Evolutionary conservation across 164 flowering plant genomes (phyloP).

Genomic region (Litsea cubeba): DNA sequence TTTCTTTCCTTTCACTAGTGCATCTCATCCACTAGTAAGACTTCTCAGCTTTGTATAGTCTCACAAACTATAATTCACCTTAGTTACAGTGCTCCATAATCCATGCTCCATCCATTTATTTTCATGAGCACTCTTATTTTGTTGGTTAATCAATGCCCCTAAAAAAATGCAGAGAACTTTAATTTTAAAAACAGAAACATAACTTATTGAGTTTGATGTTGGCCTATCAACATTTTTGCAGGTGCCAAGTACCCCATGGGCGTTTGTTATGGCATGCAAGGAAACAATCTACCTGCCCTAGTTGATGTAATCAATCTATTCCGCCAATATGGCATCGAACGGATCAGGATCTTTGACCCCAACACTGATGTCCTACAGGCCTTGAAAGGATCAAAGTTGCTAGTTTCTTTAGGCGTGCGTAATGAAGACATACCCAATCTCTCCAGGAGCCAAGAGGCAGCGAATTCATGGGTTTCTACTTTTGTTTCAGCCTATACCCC

Average conservation of each 20-base stretch:
- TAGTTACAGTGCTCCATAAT: too few relatives aligned
- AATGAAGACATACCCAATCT: slow-evolving; percentile 8
- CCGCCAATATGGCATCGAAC: neutral
- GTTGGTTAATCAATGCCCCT: too few relatives aligned
- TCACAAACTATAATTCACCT: too few relatives aligned
- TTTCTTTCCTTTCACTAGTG: too few relatives aligned
- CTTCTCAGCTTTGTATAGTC: too few relatives aligned
- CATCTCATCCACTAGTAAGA: too few relatives aligned
- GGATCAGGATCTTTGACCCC: slow-evolving; percentile 16
- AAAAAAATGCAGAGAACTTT: too few relatives aligned
- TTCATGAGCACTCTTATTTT: too few relatives aligned
- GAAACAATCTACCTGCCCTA: slow-evolving; percentile 16
- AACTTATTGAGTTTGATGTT: too few relatives aligned
- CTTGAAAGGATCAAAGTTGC: slow-evolving; percentile 5
- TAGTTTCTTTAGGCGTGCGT: slow-evolving; percentile 7
- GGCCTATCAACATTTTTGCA: neutral
- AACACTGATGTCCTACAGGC: slow-evolving; percentile 5
- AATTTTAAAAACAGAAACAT: neutral
- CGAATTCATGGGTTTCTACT: slow-evolving; percentile 16
- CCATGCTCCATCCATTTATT: too few relatives aligned
- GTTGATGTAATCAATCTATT: slow-evolving; percentile 14
- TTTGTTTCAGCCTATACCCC: slow-evolving; percentile 3
- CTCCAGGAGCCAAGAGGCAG: slow-evolving; percentile 5
- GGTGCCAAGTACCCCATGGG: slow-evolving; percentile 11
- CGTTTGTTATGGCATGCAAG: slow-evolving; percentile 20